Evolutionary conservation across 1,139 yeast genomes (phyloP), one percentile per base, ranked within the genome.

Genomic region (Arxiozyma bovina): DNA sequence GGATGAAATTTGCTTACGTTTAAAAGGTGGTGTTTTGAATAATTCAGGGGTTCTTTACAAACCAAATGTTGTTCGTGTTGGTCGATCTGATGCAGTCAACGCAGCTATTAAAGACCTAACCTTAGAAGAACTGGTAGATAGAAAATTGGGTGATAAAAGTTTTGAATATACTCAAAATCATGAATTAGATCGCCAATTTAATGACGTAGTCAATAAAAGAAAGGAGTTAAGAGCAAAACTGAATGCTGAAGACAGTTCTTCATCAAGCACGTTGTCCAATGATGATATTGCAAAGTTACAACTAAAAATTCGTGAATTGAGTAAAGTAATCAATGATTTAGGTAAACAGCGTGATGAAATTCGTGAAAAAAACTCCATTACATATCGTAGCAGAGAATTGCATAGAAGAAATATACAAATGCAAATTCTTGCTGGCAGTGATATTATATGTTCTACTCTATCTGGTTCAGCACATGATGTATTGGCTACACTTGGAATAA

Each of bases 401-500:
- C 91, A 87, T 61, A 79, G 86, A 66, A 76, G 94, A 57, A 82
- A 83, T 57, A 73, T 83, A 3, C 97, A 90, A 66, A 84, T 83
- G 12, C 80, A 81, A 57, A 80, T 91, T 45, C 73, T 93, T 56
- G 78, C 78, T 42, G 80, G 79, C n/a, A 91, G 97, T 12, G 91
- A 90, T 59, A 82, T 94, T 45, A 87, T 94, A 43, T 94, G 99
- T 66, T 78, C 97, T 0, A 94, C 99, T 0, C 74, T 94, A 46
- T 90, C 98, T 0, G 99, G 98, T 22, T 83, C 97, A 3, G 97
- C 99, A 0, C 96, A 90, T 72, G 94, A 87, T 58, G 82, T 89
- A 56, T 75, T 94, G 52, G 82, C 91, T 0, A 78, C 83, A 50
- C 73, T 91, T 64, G 82, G 90, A 20, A 78, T 89, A 65, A 79